These are phyloP conservation scores for Purpureocillium takamizusanense DNA, from an alignment of 2,329 filamentous ascomycete genomes.

Conservation along the genomic window DNA sequence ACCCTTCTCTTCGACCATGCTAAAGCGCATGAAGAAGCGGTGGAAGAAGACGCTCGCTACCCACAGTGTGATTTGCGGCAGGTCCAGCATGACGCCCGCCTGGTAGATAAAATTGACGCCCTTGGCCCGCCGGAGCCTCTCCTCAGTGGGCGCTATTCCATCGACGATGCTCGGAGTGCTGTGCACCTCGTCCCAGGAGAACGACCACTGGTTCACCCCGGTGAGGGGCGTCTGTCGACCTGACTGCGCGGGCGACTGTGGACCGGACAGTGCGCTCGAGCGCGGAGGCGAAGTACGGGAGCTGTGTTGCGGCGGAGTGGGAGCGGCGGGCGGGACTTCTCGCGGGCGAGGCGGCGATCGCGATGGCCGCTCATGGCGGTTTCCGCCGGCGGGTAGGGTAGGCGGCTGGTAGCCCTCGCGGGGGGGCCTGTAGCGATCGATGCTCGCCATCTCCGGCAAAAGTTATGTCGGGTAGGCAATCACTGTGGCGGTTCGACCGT, in stretches of 20 bases:
- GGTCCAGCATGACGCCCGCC: constrained; percentile 82
- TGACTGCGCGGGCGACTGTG: constrained; percentile 32
- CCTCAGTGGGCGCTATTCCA: constrained; percentile 67
- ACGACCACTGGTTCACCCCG: constrained; percentile 69
- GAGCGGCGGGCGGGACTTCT: constrained; percentile 51
- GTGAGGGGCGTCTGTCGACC: constrained; percentile 26
- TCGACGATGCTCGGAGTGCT: constrained; percentile 80
- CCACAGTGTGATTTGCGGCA: constrained; percentile 85
- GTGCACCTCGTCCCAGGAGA: constrained; percentile 71
- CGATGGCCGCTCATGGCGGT: constrained; percentile 33
- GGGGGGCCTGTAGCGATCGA: constrained; percentile 49
- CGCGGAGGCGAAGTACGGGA: constrained; percentile 47
- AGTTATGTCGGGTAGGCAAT: constrained; percentile 16
- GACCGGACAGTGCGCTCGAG: constrained; percentile 31
- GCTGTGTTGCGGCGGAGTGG: constrained; percentile 49
- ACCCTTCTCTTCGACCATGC: constrained; percentile 64
- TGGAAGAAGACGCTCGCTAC: constrained; percentile 94
- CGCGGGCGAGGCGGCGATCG: constrained; percentile 41
- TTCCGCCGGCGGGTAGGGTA: constrained; percentile 24
- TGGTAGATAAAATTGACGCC: constrained; percentile 96
- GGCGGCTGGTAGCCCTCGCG: constrained; percentile 51
- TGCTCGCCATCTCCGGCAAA: constrained; percentile 41
- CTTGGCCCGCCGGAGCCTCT: constrained; percentile 74
- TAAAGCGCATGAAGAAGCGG: constrained; percentile 86
- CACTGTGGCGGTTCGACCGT: constrained; percentile 7